Evolutionary conservation across 2,329 filamentous ascomycete species (phyloP).

Genomic region (Ampelomyces quisqualis): DNA sequence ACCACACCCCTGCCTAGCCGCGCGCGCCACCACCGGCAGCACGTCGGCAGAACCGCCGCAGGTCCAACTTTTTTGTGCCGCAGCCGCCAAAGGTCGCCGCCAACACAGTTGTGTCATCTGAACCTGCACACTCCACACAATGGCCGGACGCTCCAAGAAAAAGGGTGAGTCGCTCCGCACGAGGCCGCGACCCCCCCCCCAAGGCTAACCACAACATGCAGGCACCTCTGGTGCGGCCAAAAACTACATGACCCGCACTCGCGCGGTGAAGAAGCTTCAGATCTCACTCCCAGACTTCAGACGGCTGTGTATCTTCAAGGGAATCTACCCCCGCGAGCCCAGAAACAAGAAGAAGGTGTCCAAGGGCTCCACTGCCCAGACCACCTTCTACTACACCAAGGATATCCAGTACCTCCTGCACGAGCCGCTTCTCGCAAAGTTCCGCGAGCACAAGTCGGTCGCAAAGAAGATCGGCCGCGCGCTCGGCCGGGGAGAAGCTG

Average conservation of each 20-base stretch:
- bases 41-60: slow-evolving; percentile 21
- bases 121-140: slow-evolving; percentile 17
- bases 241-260: slow-evolving; percentile 97
- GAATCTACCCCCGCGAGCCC: slow-evolving; percentile 95
- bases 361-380: slow-evolving; percentile 84
- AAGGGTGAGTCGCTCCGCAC: slow-evolving; percentile 61
- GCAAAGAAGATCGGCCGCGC: slow-evolving; percentile 97
- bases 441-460: slow-evolving; percentile 93
- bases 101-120: slow-evolving; percentile 2
- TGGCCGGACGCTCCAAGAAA: slow-evolving; percentile 47
- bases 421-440: slow-evolving; percentile 89
- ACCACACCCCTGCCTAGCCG: slow-evolving; percentile 21
- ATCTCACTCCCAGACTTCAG: slow-evolving; percentile 96
- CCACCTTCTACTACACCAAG: slow-evolving; percentile 89
- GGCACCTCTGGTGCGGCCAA: slow-evolving; percentile 87
- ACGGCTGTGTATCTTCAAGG: slow-evolving; percentile 99
- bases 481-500: slow-evolving; percentile 85
- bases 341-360: slow-evolving; percentile 95
- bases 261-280: slow-evolving; percentile 96
- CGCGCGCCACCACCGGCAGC: slow-evolving; percentile 19
- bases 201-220: slow-evolving; percentile 38
- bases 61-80: slow-evolving; percentile 39
- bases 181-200: neutral
- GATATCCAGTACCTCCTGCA: slow-evolving; percentile 98
- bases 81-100: slow-evolving; percentile 17